phyloP scores from a whole-genome alignment of 176 grass and related monocot genomes.

The Metroxylon sagu region DNA sequence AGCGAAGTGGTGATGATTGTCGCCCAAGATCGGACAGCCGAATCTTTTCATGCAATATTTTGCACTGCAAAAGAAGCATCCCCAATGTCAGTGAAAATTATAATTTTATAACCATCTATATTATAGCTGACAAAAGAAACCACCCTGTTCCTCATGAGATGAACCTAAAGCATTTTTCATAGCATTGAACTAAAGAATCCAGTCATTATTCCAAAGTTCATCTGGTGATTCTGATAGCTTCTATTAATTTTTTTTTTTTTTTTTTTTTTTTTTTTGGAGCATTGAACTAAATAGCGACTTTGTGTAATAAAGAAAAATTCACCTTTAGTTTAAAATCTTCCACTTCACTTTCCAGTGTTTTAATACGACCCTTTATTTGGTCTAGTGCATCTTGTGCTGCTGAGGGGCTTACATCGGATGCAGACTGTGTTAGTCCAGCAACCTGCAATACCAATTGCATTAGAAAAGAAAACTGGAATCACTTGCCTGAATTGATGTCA shows the following conservation, averaged over 20 bases:
- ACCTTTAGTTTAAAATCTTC: conserved; percentile 72
- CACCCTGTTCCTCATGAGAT: too few relatives aligned
- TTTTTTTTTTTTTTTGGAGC: background rate
- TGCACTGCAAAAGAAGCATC: conserved; percentile 27
- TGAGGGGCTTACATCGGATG: conserved; percentile 31
- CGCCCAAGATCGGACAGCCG: conserved; percentile 33
- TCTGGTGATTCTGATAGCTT: too few relatives aligned
- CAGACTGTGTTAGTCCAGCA: conserved; percentile 45
- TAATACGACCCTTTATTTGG: conserved; percentile 45
- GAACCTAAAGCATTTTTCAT: too few relatives aligned
- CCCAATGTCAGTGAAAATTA: background rate
- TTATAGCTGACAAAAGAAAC: conserved; percentile 10
- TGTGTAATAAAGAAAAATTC: background rate
- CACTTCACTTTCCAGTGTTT: conserved; percentile 47
- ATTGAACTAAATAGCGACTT: conserved; percentile 1
- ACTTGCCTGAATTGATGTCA: background rate
- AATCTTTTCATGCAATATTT: conserved; percentile 41
- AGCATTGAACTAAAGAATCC: too few relatives aligned
- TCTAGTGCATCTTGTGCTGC: conserved; percentile 55
- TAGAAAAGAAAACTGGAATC: too few relatives aligned
- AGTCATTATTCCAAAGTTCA: too few relatives aligned
- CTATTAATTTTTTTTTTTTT: conserved; percentile 8
- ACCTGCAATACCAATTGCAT: conserved; percentile 28
- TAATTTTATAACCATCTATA: background rate
- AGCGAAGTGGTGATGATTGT: conserved; percentile 20